Base-by-base conservation (phyloP, 495 filamentous ascomycete genomes). In the Wilcoxina mikolae region DNA sequence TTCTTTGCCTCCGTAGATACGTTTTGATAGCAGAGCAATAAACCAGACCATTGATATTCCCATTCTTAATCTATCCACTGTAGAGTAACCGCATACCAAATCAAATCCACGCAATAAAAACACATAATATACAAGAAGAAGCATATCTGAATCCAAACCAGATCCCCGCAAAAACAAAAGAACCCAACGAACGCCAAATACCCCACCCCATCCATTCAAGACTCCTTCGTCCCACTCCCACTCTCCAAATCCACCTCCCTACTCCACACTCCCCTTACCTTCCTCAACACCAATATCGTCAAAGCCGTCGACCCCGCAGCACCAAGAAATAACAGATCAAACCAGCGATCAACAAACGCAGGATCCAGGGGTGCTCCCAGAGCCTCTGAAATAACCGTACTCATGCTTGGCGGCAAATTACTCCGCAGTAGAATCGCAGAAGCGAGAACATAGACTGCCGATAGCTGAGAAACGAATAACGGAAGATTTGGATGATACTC, bases 311-410 rank as follows among this genome's bases (percentile, higher is more conserved):
- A 62, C 0, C 67, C 71, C 45, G 77, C 80, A 4, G 79, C 79
- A 2, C 75, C 58, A 24, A 88, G 66, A 60, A 90, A 91, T 80
- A 85, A 84, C 22, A 76, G 77, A 61, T 89, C 85, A 64, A 90
- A 91, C 85, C 85, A 90, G n/a, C 78, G 68, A 58, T 88, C 85
- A n/a, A 84, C 82, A 56, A 87, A 85, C 11, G 64, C 68, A 5
- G 78, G 75, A 61, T 85, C 79, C 7, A 87, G 71, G 4, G 73
- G 72, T 9, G 80, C 81, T 26, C 78, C 77, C 28, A 90, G 69
- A n/a, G 79, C 82, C 54, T 83, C 82, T 3, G 76, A 76, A 3
- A 87, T 82, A 3, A 80, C 80, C 28, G 76, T 74, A 17, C 84
- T 77, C 58, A 87, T 80, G 58, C 85, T 79, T 26, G 68, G 69